Conservation (phyloP, 208 protist species). For the Acanthamoeba lenticulata region DNA sequence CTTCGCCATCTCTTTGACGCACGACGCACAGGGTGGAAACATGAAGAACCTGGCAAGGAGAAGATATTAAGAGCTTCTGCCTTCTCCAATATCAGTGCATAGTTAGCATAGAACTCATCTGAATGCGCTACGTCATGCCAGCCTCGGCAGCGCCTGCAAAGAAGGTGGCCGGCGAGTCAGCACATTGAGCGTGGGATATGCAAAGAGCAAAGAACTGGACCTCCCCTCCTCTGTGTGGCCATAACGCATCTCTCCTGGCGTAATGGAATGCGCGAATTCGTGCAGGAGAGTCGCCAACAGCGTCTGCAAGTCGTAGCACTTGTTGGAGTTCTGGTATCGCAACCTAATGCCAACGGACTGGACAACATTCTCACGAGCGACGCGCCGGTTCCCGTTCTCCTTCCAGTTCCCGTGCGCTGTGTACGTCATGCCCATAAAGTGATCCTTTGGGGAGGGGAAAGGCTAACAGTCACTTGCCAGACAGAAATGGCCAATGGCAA, state of each 20-base stretch:
- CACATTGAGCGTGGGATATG: background rate
- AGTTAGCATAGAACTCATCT: conserved; percentile 23
- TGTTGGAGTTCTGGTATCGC: conserved; percentile 23
- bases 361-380: background rate
- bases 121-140: conserved; percentile 12
- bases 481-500: background rate
- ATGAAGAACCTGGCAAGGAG: background rate
- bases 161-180: background rate
- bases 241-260: conserved; percentile 1
- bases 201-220: too few species aligned
- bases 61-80: background rate
- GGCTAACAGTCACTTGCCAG: background rate
- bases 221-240: background rate
- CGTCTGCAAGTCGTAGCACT: conserved; percentile 21
- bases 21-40: background rate
- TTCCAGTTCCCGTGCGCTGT: background rate
- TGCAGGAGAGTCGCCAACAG: conserved; percentile 19
- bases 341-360: background rate
- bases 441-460: background rate
- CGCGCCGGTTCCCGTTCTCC: background rate
- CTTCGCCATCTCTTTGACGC: background rate
- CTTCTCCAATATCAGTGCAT: background rate
- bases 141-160: background rate
- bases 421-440: conserved; percentile 32
- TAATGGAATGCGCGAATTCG: conserved; percentile 18